Percentiles rank a stretch among this genome's conserved stretches.
These are phyloP conservation scores for Candida piceae DNA, from an alignment of 805 yeast species.

Conservation along the genomic window DNA sequence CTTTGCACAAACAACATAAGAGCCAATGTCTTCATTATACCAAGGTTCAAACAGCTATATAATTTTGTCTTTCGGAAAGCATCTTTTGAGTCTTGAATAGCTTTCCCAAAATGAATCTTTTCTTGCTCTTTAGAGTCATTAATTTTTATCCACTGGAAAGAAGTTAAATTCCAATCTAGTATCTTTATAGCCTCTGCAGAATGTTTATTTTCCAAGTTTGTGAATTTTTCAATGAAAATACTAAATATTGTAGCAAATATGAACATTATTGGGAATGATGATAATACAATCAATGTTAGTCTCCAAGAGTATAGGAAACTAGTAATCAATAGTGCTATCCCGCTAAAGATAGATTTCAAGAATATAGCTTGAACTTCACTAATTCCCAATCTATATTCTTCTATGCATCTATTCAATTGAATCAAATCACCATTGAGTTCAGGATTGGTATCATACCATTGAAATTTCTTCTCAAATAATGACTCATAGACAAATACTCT, in stretches of 20 bases:
- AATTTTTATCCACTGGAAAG: constrained; percentile 56
- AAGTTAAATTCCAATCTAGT: constrained; percentile 64
- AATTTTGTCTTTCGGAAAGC: constrained; percentile 42
- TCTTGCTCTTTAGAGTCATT: constrained; percentile 57
- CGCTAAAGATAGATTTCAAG: constrained; percentile 47
- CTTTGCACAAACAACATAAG: constrained; percentile 83
- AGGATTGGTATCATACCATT: constrained; percentile 60
- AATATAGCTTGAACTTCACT: constrained; percentile 62
- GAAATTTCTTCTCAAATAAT: constrained; percentile 40
- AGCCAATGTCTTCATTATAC: constrained; percentile 50
- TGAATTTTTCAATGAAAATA: constrained; percentile 41
- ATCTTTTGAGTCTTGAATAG: constrained; percentile 28
- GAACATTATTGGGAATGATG: constrained; percentile 65
- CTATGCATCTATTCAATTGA: constrained; percentile 66
- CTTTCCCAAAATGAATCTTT: constrained; percentile 32
- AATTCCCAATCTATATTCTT: constrained; percentile 63
- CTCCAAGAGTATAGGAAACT: constrained; percentile 83
- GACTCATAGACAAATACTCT: constrained; percentile 41
- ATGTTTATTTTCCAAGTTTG: constrained; percentile 51
- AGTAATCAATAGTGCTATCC: constrained; percentile 50
- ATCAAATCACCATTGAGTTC: constrained; percentile 59
- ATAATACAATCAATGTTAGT: constrained; percentile 70
- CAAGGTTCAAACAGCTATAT: constrained; percentile 50
- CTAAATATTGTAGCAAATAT: constrained; percentile 47
- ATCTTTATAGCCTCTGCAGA: constrained; percentile 54